Base-by-base conservation (phyloP, 129 eudicot genomes). In the Pulicaria dysenterica region DNA sequence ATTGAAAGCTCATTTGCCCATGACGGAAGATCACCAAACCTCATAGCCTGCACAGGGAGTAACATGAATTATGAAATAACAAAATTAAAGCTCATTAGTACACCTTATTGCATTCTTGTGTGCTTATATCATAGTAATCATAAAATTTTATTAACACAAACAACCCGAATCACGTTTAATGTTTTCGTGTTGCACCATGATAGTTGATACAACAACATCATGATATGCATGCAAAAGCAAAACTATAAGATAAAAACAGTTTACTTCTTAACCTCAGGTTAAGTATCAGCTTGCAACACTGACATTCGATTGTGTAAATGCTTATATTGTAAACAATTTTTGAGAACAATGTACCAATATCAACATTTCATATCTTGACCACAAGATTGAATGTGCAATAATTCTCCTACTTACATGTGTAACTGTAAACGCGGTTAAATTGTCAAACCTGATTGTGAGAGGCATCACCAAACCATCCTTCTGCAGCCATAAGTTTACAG, bases 1-100 rank as follows among this genome's bases (percentile, higher is more conserved):
- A 58, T 73, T 6, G 95, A 89, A 37, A 90, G 85, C 63, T 90
- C 92, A 64, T 77, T 50, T 16, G 96, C 96, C 98, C 98, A 93
- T 31, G 64, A 49, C 5, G 98, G 98, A 48, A 93, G 98, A 80
- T 93, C 89, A 58, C 98, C 98, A 77, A 93, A 93, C 76, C 95
- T 84, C 98, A 93, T 93, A 43, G 98, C 98, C 98, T 93, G 96
- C 83, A 82, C 57, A 10, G 72, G 10, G 59, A 43, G 65, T 34
- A 54, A 41, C 63, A 69, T 7, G 5, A 58, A 5, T 59, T 43
- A 50, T 37, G 38, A 36, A n/a, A 44, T 40, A 9, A 64, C 37
- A 15, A 51, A 54, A 51, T 13, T 46, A 45, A 12, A 47, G 77
- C 59, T 34, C 49, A 10, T 15, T 46, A 5, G 68, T 37, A 49